These are phyloP conservation scores for Seiridium cupressi DNA, from an alignment of 2,329 filamentous ascomycete genomes.

Conservation along the genomic window DNA sequence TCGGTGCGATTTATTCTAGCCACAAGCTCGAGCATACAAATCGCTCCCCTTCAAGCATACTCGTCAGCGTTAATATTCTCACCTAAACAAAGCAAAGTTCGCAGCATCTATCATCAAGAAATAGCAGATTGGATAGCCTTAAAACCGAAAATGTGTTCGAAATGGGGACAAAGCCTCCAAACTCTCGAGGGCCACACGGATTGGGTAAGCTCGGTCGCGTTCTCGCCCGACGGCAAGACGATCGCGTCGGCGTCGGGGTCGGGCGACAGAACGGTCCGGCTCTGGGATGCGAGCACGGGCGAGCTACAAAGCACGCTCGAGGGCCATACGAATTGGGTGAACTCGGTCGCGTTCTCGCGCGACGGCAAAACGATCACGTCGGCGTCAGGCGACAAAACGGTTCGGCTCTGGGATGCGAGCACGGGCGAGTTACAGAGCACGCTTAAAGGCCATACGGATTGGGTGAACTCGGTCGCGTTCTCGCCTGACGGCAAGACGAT, in stretches of 20 bases:
- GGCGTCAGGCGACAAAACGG: too few relatives aligned
- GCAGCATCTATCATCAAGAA: constrained; percentile 14
- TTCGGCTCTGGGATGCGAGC: too few relatives aligned
- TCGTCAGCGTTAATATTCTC: constrained; percentile 28
- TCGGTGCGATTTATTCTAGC: constrained; percentile 21
- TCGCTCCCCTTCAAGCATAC: constrained; percentile 30
- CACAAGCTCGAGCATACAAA: constrained; percentile 18
- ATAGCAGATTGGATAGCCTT: constrained; percentile 16
- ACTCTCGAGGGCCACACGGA: constrained; percentile 14
- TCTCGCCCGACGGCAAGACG: background rate
- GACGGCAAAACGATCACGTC: too few relatives aligned
- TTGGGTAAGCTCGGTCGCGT: constrained; percentile 9
- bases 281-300: too few relatives aligned
- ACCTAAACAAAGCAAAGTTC: constrained; percentile 24
- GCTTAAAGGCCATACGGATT: too few relatives aligned
- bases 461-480: too few relatives aligned
- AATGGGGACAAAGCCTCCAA: constrained; percentile 12
- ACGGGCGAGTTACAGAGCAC: too few relatives aligned
- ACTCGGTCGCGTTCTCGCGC: too few relatives aligned
- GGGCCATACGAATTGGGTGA: too few relatives aligned
- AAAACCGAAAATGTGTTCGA: constrained; percentile 2
- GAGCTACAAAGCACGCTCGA: too few relatives aligned
- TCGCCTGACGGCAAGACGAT: too few relatives aligned
- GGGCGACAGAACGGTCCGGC: background rate
- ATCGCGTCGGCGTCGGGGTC: background rate